Evolutionary conservation across 2,329 filamentous ascomycete genomes (phyloP).

Genomic region (Coniosporium tulheliwenetii): DNA sequence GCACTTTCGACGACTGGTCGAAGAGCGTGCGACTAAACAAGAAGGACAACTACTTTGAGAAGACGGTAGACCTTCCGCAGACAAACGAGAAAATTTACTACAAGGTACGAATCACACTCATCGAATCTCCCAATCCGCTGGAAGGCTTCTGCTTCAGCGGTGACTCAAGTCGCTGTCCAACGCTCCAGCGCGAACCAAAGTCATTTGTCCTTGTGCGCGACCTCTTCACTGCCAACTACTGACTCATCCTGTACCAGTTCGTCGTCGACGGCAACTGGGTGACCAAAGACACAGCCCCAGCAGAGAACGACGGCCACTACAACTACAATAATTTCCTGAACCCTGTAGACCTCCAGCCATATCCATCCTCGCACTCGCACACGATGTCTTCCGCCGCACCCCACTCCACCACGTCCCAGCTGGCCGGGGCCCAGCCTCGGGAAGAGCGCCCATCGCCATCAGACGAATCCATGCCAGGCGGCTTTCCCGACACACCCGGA

Average conservation of each 20-base stretch:
- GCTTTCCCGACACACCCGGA: constrained; percentile 58
- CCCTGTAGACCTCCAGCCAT: constrained; percentile 50
- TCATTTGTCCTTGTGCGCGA: too few species aligned
- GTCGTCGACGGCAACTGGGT: constrained; percentile 89
- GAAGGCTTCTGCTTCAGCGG: too few species aligned
- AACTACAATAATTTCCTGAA: constrained; percentile 89
- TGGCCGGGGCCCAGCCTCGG: constrained; percentile 35
- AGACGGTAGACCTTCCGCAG: constrained; percentile 59
- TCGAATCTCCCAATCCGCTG: neutral
- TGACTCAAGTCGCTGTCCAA: too few species aligned
- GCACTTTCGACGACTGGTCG: constrained; percentile 88
- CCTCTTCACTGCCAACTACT: neutral
- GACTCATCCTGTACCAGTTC: constrained; percentile 43
- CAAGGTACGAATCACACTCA: constrained; percentile 51
- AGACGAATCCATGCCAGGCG: constrained; percentile 39
- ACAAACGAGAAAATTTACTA: constrained; percentile 65
- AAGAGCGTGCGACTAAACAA: constrained; percentile 75
- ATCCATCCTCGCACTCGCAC: constrained; percentile 22
- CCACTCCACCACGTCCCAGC: constrained; percentile 51
- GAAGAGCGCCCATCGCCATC: constrained; percentile 9
- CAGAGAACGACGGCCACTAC: constrained; percentile 66
- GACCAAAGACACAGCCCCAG: constrained; percentile 63
- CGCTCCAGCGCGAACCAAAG: too few species aligned
- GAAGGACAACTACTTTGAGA: constrained; percentile 56
- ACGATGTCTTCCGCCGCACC: constrained; percentile 51